These are phyloP conservation scores for Stipa capillata DNA, from an alignment of 176 grass and related monocot species.

Conservation along the genomic window DNA sequence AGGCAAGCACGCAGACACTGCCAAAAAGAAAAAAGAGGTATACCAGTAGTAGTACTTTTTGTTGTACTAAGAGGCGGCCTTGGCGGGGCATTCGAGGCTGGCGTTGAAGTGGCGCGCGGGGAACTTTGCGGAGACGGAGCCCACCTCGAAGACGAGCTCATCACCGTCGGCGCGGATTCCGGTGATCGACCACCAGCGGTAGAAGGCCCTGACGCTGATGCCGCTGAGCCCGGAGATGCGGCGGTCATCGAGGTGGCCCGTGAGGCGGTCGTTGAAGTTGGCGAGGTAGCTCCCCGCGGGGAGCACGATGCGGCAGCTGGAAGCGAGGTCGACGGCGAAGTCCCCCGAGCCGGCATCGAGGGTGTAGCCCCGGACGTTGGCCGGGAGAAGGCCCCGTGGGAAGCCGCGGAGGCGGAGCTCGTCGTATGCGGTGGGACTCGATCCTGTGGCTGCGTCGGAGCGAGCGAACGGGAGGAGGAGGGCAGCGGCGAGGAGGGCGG, in stretches of 20 bases:
- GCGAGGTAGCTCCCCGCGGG: constrained; percentile 54
- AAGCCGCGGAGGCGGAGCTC: constrained; percentile 43
- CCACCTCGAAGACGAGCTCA: constrained; percentile 53
- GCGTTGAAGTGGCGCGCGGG: constrained; percentile 46
- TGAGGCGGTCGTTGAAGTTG: constrained; percentile 33
- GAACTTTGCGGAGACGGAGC: constrained; percentile 48
- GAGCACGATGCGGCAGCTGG: constrained; percentile 46
- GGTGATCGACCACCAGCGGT: constrained; percentile 55
- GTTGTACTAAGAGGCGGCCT: constrained; percentile 7
- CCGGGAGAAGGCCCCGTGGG: constrained; percentile 42
- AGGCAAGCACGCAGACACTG: background rate
- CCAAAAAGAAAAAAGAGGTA: background rate
- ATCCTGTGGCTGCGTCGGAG: background rate
- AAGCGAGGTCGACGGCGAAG: constrained; percentile 32
- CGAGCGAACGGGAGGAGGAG: constrained; percentile 18
- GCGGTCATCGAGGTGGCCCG: constrained; percentile 33
- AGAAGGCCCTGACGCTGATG: constrained; percentile 56
- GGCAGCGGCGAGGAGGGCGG: constrained; percentile 6
- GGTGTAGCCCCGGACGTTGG: constrained; percentile 41
- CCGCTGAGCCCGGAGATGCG: constrained; percentile 43
- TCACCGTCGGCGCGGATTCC: constrained; percentile 50
- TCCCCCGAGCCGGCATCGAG: constrained; percentile 36
- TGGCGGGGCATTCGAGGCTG: constrained; percentile 46
- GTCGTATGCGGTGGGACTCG: constrained; percentile 28
- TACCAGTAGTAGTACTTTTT: background rate